phyloP scores from a whole-genome alignment of 805 yeast species.

The Candida takata region DNA sequence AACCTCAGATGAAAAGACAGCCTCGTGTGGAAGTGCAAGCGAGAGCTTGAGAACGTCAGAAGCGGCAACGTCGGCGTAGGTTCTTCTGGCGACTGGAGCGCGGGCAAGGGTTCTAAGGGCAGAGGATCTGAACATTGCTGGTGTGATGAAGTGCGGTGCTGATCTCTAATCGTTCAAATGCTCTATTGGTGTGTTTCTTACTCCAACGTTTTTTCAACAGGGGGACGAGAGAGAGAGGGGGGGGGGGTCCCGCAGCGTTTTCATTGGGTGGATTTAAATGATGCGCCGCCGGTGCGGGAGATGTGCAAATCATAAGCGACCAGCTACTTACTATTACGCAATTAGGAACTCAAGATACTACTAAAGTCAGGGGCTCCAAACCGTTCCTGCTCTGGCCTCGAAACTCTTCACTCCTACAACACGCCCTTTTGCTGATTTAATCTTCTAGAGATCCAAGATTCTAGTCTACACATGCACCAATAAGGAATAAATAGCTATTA shows the following conservation, averaged over 20 bases:
- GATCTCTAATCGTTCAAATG: not conserved
- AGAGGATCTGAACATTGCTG: conserved; percentile 24
- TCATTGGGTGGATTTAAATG: conserved; percentile 1
- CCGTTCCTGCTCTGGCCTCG: too few species aligned
- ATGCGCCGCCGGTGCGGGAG: not conserved
- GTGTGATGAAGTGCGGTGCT: not conserved
- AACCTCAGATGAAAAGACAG: conserved; percentile 43
- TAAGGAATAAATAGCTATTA: too few species aligned
- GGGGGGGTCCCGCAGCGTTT: too few species aligned
- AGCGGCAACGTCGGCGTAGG: conserved; percentile 80
- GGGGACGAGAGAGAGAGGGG: not conserved
- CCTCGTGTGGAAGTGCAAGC: conserved; percentile 83
- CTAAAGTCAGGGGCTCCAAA: too few species aligned
- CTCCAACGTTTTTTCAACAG: conserved; percentile 1
- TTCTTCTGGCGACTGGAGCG: conserved; percentile 58
- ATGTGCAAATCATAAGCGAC: too few species aligned
- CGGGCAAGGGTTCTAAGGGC: conserved; percentile 24
- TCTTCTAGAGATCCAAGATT: too few species aligned
- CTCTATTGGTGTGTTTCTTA: not conserved
- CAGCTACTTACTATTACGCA: too few species aligned
- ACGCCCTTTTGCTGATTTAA: too few species aligned
- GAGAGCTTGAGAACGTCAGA: conserved; percentile 78
- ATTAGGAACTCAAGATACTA: too few species aligned
- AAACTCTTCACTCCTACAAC: too few species aligned
- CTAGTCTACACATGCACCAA: too few species aligned